Evolutionary conservation across 2,329 filamentous ascomycete species (phyloP).

Genomic region (Ophiognomonia clavigignenti-juglandacearum): DNA sequence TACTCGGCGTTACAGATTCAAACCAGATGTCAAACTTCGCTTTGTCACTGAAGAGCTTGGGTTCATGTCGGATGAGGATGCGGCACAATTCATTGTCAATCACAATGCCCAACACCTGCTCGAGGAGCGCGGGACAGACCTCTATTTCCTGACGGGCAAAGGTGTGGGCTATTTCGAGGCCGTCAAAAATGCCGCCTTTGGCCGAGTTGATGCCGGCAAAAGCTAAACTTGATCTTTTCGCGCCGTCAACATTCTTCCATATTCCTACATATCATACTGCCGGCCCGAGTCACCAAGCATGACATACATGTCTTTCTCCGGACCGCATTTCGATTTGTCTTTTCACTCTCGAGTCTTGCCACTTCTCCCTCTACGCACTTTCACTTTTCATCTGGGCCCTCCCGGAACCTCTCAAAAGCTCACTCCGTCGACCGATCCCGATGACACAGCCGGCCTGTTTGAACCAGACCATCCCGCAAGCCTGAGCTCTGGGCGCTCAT

Average conservation of each 20-base stretch:
- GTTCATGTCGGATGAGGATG: constrained; percentile 89
- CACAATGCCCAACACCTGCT: constrained; percentile 71
- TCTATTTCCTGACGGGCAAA: constrained; percentile 70
- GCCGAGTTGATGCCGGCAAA: constrained; percentile 92
- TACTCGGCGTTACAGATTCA: constrained; percentile 64
- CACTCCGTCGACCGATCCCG: not conserved
- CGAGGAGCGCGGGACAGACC: constrained; percentile 67
- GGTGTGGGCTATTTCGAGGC: constrained; percentile 69
- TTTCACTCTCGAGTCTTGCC: not conserved
- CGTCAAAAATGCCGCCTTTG: constrained; percentile 69
- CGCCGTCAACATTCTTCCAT: constrained; percentile 5
- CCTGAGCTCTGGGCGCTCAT: not conserved
- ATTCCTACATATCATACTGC: constrained; percentile 3
- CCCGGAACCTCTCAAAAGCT: not conserved
- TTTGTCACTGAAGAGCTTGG: constrained; percentile 95
- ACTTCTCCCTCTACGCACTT: not conserved
- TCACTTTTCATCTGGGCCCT: no score
- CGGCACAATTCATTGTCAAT: constrained; percentile 84
- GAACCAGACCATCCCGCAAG: no score
- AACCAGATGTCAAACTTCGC: constrained; percentile 80
- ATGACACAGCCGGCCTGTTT: not conserved
- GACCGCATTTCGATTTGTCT: constrained; percentile 1
- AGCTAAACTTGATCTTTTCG: constrained; percentile 70
- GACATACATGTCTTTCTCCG: not conserved
- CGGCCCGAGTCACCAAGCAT: not conserved